These are phyloP conservation scores for Alternaria novae-zelandiae DNA, from an alignment of 2,329 filamentous ascomycete genomes.

Conservation along the genomic window DNA sequence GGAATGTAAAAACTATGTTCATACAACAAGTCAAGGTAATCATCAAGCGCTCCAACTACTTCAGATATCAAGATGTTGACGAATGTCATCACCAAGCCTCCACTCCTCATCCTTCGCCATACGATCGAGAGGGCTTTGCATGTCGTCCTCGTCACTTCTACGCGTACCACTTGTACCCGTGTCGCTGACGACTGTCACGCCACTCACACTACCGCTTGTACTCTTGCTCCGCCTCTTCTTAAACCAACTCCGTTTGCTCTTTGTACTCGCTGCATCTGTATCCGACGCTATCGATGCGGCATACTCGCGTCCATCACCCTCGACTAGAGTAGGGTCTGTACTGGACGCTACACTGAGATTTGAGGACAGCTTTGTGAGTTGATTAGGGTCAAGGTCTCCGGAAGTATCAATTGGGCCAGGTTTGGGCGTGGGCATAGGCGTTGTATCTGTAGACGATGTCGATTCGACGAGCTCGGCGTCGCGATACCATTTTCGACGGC, in stretches of 20 bases:
- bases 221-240: constrained; percentile 39
- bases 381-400: constrained; percentile 27
- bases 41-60: neutral
- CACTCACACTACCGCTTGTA: constrained; percentile 38
- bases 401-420: constrained; percentile 38
- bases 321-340: constrained; percentile 30
- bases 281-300: constrained; percentile 35
- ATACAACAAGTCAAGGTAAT: neutral
- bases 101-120: constrained; percentile 65
- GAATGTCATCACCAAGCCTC: constrained; percentile 82
- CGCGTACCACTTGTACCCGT: constrained; percentile 38
- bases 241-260: constrained; percentile 46
- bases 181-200: constrained; percentile 36
- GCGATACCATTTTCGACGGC: constrained; percentile 92
- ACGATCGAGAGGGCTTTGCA: constrained; percentile 58
- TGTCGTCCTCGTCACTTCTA: constrained; percentile 55
- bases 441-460: constrained; percentile 53
- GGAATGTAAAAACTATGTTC: neutral
- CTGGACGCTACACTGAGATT: constrained; percentile 35
- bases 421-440: constrained; percentile 51
- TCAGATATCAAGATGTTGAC: constrained; percentile 74
- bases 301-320: constrained; percentile 31
- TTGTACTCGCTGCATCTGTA: constrained; percentile 40
- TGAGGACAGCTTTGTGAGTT: constrained; percentile 29
- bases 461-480: constrained; percentile 93